These are phyloP conservation scores for Cylindrotheca fusiformis DNA, from an alignment of 108 stramenopile species.

Conservation along the genomic window DNA sequence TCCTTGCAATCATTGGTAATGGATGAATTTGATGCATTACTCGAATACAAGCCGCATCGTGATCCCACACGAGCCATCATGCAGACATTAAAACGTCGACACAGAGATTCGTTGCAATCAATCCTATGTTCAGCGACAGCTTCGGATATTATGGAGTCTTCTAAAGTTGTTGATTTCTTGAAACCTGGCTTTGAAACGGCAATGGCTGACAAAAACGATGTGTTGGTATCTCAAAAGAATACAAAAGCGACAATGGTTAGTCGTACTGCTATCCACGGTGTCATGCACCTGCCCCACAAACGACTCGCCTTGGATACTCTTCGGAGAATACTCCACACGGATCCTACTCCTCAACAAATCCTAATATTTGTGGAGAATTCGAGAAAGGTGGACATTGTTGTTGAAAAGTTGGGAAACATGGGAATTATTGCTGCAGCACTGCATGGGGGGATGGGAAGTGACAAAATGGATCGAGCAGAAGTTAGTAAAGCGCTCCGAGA, in stretches of 20 bases:
- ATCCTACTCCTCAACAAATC: constrained; percentile 85
- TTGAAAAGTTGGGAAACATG: constrained; percentile 70
- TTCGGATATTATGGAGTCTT: constrained; percentile 58
- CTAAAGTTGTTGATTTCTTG: constrained; percentile 46
- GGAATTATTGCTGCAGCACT: constrained; percentile 84
- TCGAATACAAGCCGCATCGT: constrained; percentile 73
- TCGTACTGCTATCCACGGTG: constrained; percentile 80
- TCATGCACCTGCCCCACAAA: constrained; percentile 68
- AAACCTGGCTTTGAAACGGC: constrained; percentile 71
- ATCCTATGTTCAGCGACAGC: constrained; percentile 86
- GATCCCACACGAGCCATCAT: constrained; percentile 78
- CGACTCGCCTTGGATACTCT: constrained; percentile 77
- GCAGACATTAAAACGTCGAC: constrained; percentile 54
- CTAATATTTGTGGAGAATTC: constrained; percentile 85
- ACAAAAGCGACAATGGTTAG: constrained; percentile 45
- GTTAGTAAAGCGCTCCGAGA: constrained; percentile 81
- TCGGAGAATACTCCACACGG: constrained; percentile 74
- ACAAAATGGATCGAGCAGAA: constrained; percentile 85
- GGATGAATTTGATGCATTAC: constrained; percentile 88
- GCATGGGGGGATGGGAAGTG: constrained; percentile 67
- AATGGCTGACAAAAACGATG: constrained; percentile 66
- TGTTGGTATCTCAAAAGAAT: constrained; percentile 43
- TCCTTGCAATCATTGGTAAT: constrained; percentile 64
- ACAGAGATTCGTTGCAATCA: constrained; percentile 46
- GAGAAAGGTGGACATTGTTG: constrained; percentile 73